These are phyloP conservation scores for Colletotrichum sp. DNA, from an alignment of 2,329 filamentous ascomycete genomes.

Conservation along the genomic window DNA sequence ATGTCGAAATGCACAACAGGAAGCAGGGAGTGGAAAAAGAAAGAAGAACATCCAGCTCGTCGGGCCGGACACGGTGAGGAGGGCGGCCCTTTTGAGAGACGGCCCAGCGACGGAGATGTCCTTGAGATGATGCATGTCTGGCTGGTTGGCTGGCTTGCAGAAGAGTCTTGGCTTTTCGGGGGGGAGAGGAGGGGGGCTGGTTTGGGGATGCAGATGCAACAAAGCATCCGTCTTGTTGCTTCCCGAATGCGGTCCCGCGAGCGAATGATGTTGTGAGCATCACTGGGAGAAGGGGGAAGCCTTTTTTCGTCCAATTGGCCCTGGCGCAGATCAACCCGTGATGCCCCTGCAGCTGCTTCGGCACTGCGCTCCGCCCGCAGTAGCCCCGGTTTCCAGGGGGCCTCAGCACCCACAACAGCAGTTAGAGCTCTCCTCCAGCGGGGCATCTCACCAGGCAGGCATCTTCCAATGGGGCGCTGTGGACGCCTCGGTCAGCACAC, in stretches of 20 bases:
- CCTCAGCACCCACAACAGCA: neutral
- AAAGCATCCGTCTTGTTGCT: neutral
- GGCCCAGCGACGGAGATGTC: neutral
- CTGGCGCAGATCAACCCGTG: conserved; percentile 8
- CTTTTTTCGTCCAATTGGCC: neutral
- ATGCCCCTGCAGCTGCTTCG: neutral
- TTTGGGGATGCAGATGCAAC: neutral
- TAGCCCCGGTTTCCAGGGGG: conserved; percentile 5
- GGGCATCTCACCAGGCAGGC: neutral
- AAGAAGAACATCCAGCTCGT: neutral
- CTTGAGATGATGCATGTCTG: neutral
- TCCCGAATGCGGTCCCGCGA: neutral
- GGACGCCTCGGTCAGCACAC: neutral
- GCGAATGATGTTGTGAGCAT: too few relatives aligned
- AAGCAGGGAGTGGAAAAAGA: neutral
- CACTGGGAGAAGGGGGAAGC: too few relatives aligned
- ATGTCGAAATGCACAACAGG: neutral
- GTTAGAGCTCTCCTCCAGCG: neutral
- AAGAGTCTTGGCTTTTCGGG: neutral
- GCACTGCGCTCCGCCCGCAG: neutral
- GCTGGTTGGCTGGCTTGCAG: neutral
- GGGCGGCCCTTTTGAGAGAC: neutral
- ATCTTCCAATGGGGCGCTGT: neutral
- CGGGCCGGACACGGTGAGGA: neutral
- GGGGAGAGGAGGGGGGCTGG: neutral